These are phyloP conservation scores for Jaltomata sinuosa DNA, from an alignment of 257 asterid genomes.

Conservation along the genomic window DNA sequence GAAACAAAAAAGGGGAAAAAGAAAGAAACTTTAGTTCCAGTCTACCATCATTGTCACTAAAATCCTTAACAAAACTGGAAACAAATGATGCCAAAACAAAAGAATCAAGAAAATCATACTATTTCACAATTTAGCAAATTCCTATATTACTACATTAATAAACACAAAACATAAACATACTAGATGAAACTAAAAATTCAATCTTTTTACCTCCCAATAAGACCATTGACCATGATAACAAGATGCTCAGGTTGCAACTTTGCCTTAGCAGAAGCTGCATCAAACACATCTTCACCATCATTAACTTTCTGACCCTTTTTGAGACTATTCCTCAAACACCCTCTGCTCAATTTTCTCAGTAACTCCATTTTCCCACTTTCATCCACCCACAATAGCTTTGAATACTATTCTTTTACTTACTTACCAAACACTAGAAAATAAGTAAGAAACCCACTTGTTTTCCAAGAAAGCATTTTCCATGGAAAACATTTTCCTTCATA, in stretches of 20 bases:
- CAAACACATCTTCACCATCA: constrained; percentile 71
- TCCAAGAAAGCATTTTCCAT: too few species aligned
- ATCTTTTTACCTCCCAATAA: constrained; percentile 57
- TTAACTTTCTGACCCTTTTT: constrained; percentile 35
- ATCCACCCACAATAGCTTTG: constrained; percentile 34
- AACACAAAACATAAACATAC: neutral
- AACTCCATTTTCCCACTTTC: constrained; percentile 44
- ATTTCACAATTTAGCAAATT: neutral
- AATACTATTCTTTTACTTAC: too few species aligned
- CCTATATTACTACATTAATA: neutral
- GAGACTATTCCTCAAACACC: constrained; percentile 42
- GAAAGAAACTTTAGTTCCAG: neutral
- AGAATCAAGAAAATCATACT: neutral
- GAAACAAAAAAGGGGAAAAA: neutral
- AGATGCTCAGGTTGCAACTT: constrained; percentile 65
- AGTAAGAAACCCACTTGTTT: too few species aligned
- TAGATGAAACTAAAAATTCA: neutral
- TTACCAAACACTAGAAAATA: too few species aligned
- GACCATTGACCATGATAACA: constrained; percentile 78
- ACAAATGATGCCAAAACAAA: neutral
- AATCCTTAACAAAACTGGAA: neutral
- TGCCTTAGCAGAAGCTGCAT: constrained; percentile 45
- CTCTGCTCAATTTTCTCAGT: constrained; percentile 38
- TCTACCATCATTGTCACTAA: neutral
- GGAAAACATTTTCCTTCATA: too few species aligned